Evolutionary conservation across 345 rosid species (phyloP).

Genomic region (Populus alba): DNA sequence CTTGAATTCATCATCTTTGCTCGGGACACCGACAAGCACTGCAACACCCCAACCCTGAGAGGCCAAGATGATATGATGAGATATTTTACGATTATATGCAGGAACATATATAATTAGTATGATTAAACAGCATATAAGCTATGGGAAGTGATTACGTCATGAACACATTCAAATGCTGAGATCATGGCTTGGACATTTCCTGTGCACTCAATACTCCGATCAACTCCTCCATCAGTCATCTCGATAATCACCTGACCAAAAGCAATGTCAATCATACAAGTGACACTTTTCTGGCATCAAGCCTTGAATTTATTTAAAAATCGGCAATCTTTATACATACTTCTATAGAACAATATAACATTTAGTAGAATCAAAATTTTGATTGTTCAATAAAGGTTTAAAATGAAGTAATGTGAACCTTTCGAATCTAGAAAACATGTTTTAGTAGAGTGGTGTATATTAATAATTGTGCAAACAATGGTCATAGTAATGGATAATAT

Average conservation of each 20-base stretch:
- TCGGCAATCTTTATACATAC: background rate
- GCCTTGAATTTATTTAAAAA: background rate
- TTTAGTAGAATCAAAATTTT: background rate
- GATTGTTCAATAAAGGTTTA: background rate
- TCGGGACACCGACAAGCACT: conserved; percentile 49
- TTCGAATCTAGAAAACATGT: background rate
- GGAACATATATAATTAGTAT: background rate
- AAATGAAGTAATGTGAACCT: background rate
- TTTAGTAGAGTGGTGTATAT: too few species aligned
- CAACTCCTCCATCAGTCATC: conserved; percentile 47
- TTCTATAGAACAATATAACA: background rate
- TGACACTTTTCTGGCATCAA: background rate
- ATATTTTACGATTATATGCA: background rate
- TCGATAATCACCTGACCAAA: conserved; percentile 32
- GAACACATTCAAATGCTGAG: conserved; percentile 40
- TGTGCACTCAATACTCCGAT: conserved; percentile 40
- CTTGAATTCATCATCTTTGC: conserved; percentile 49
- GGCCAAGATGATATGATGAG: background rate
- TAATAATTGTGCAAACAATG: too few species aligned
- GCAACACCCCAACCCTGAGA: conserved; percentile 59
- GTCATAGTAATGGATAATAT: too few species aligned
- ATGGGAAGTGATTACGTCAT: conserved; percentile 19
- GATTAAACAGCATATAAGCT: background rate
- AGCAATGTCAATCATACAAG: background rate
- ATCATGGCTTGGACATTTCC: conserved; percentile 34